A percentile compares a stretch with the other conserved stretches of the same genome.
These are phyloP conservation scores for Picochlorum sp. DNA, from an alignment of 139 green algal genomes.

Conservation along the genomic window DNA sequence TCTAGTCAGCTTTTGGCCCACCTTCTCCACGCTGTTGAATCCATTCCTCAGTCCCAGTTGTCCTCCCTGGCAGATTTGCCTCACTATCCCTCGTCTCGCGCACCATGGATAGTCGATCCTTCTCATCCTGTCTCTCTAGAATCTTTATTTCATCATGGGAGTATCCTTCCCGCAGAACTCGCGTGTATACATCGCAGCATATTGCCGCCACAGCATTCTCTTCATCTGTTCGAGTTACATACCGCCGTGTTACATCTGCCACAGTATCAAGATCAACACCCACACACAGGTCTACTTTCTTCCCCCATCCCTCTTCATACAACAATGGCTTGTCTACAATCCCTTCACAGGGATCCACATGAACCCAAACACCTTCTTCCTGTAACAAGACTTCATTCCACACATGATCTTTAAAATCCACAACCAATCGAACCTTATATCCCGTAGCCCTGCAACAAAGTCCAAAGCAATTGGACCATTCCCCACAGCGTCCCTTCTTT, in stretches of 20 bases:
- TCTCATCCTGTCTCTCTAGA: neutral
- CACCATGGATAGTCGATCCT: neutral
- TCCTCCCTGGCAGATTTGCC: slow-evolving; percentile 19
- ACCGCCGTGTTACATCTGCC: slow-evolving; percentile 58
- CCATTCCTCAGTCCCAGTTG: slow-evolving; percentile 35
- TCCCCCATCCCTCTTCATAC: slow-evolving; percentile 65
- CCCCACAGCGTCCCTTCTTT: slow-evolving; percentile 55
- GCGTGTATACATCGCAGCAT: slow-evolving; percentile 1
- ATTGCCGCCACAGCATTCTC: neutral
- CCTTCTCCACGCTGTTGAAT: slow-evolving; percentile 27
- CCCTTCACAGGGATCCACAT: slow-evolving; percentile 63
- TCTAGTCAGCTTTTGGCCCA: neutral
- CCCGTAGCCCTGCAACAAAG: slow-evolving; percentile 33
- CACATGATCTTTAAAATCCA: slow-evolving; percentile 69
- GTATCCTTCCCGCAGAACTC: neutral
- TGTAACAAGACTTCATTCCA: slow-evolving; percentile 53
- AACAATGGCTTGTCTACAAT: slow-evolving; percentile 48
- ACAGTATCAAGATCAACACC: slow-evolving; percentile 39
- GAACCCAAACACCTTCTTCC: slow-evolving; percentile 44
- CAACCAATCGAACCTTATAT: slow-evolving; percentile 48
- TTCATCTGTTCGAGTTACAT: slow-evolving; percentile 25
- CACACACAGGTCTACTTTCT: slow-evolving; percentile 65
- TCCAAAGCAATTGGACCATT: slow-evolving; percentile 73
- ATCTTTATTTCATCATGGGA: neutral
- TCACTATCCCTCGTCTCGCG: neutral